Percentiles rank a stretch among this genome's conserved stretches.
Conservation (phyloP, 2,329 filamentous ascomycete genomes). For the Cercospora beticola region DNA sequence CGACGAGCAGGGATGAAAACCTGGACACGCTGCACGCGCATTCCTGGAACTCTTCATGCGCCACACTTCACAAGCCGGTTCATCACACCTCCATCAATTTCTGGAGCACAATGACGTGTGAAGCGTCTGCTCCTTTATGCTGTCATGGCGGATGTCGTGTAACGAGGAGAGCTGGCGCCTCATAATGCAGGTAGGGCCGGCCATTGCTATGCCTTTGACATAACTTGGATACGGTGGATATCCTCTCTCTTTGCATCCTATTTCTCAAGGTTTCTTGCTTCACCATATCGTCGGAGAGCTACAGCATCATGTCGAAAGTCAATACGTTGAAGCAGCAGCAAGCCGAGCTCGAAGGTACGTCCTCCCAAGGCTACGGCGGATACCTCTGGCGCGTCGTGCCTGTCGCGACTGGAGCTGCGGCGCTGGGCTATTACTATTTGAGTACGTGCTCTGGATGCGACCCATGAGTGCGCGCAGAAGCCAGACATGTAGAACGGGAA, state of each 20-base stretch:
- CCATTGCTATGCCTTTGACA: not conserved
- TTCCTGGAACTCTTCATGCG: constrained; percentile 9
- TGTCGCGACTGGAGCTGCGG: constrained; percentile 13
- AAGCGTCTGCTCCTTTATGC: not conserved
- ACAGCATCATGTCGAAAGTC: constrained; percentile 26
- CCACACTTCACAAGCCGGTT: constrained; percentile 14
- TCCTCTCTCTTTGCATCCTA: not conserved
- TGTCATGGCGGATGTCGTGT: constrained; percentile 14
- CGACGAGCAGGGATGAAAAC: constrained; percentile 16
- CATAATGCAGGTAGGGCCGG: not conserved
- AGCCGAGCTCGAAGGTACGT: constrained; percentile 43
- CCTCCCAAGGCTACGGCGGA: not conserved
- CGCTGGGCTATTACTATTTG: constrained; percentile 15
- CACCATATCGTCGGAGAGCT: not conserved
- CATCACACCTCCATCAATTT: constrained; percentile 11
- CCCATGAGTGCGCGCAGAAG: not conserved
- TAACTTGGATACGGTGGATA: constrained; percentile 6
- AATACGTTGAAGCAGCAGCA: constrained; percentile 46
- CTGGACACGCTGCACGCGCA: constrained; percentile 5
- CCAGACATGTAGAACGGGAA: not conserved
- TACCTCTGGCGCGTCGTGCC: constrained; percentile 8
- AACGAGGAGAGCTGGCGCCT: constrained; percentile 17
- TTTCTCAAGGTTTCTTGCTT: not conserved
- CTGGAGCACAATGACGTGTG: constrained; percentile 19
- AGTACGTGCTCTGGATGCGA: constrained; percentile 10